Evolutionary conservation across 176 grass and related monocot species (phyloP).

Genomic region (Aegilops longissima): DNA sequence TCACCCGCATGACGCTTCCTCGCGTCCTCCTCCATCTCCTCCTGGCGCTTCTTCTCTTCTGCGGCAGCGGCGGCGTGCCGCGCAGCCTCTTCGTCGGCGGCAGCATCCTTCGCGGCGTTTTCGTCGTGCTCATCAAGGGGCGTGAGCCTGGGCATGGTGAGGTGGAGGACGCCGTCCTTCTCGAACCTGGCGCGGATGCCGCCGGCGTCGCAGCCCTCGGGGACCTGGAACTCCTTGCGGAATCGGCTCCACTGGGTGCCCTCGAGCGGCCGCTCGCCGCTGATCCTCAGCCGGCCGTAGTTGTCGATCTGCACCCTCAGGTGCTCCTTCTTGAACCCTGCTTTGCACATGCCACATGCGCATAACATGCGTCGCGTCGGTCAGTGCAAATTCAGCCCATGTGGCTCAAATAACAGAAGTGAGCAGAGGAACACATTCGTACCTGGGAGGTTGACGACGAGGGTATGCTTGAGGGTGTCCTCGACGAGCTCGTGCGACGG

Average conservation of each 20-base stretch:
- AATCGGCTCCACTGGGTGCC: conserved; percentile 41
- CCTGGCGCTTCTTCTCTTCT: neutral
- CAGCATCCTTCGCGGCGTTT: too few relatives aligned
- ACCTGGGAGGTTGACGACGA: conserved; percentile 41
- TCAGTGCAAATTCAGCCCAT: neutral
- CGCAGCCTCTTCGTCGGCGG: neutral
- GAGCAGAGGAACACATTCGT: neutral
- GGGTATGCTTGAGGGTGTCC: neutral
- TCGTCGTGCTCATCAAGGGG: neutral
- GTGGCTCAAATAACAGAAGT: neutral
- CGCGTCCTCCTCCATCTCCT: neutral
- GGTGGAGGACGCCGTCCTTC: conserved; percentile 24
- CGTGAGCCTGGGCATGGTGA: conserved; percentile 36
- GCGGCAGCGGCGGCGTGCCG: neutral
- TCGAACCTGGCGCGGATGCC: conserved; percentile 29
- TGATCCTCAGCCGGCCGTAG: conserved; percentile 11
- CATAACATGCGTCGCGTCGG: neutral
- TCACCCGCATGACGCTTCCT: neutral
- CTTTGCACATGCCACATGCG: neutral
- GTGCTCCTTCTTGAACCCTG: conserved; percentile 52
- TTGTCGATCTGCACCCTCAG: conserved; percentile 41
- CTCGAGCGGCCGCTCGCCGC: conserved; percentile 26
- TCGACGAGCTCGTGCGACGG: conserved; percentile 8
- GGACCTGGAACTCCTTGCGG: conserved; percentile 30
- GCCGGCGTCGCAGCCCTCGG: conserved; percentile 20